A percentile compares a stretch with the other conserved stretches of the same genome.
Evolutionary conservation across 108 stramenopile species (phyloP).

Genomic region (Nitzschia sp.): DNA sequence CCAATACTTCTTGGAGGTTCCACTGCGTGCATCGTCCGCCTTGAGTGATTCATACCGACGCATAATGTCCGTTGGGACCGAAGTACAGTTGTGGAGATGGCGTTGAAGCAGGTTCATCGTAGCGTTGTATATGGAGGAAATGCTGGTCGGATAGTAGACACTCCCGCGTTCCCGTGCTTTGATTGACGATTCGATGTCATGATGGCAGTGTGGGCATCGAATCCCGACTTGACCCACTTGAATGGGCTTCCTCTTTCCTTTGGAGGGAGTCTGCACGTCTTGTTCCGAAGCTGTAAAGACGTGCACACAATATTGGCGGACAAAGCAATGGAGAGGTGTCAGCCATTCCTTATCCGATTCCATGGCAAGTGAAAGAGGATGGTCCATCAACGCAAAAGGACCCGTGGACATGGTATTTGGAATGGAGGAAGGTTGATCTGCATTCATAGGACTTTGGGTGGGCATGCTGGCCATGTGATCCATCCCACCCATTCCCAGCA

Average conservation of each 20-base stretch:
- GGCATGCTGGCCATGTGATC: not conserved
- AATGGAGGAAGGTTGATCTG: not conserved
- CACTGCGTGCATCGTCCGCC: constrained; percentile 71
- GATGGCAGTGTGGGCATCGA: constrained; percentile 79
- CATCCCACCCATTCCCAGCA: not conserved
- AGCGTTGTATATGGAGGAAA: constrained; percentile 79
- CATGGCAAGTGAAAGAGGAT: constrained; percentile 62
- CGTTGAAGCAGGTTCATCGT: constrained; percentile 81
- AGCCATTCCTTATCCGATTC: constrained; percentile 74
- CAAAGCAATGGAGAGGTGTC: constrained; percentile 84
- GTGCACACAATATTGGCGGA: constrained; percentile 74
- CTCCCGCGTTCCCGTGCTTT: constrained; percentile 60
- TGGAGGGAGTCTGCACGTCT: constrained; percentile 77
- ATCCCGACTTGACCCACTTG: constrained; percentile 83
- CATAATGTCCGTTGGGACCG: constrained; percentile 65
- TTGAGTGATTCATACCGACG: constrained; percentile 74
- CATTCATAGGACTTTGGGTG: not conserved
- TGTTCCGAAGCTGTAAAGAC: constrained; percentile 68
- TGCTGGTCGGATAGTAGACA: constrained; percentile 72
- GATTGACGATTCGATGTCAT: constrained; percentile 19
- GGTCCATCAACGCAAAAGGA: constrained; percentile 53
- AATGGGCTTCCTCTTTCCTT: constrained; percentile 79
- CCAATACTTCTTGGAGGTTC: constrained; percentile 88
- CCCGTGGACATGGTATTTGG: constrained; percentile 41
- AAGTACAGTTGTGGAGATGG: constrained; percentile 67